Conservation (phyloP, 129 eudicot species). For the Ambrosia trifida region DNA sequence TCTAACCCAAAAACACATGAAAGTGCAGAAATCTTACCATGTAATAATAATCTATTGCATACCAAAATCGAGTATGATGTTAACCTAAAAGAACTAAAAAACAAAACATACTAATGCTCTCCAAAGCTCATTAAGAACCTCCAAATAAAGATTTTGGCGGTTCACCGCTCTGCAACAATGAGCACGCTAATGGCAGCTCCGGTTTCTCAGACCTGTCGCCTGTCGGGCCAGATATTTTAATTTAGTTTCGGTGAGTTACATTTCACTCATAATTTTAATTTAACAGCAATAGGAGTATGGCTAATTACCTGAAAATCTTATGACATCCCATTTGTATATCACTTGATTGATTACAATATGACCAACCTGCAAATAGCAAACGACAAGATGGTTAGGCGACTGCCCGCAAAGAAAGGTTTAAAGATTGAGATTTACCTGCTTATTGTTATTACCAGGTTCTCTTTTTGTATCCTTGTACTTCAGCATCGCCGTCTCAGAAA, state of each 20-base stretch:
- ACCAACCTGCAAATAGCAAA: constrained; percentile 23
- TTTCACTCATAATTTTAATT: neutral
- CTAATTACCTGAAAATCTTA: constrained; percentile 6
- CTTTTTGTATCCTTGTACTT: constrained; percentile 18
- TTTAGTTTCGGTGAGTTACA: constrained; percentile 11
- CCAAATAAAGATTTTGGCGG: neutral
- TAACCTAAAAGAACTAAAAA: neutral
- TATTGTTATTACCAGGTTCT: constrained; percentile 5
- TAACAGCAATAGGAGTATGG: neutral
- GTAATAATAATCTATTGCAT: no score
- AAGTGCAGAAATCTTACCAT: no score
- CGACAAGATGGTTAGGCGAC: constrained; percentile 4
- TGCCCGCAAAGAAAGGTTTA: neutral
- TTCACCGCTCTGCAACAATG: constrained; percentile 5
- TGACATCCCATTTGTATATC: neutral
- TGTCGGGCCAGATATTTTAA: neutral
- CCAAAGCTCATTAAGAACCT: neutral
- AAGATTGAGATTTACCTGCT: constrained; percentile 3
- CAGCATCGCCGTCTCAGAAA: constrained; percentile 23
- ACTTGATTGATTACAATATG: neutral
- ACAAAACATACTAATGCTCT: neutral
- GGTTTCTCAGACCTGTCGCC: neutral
- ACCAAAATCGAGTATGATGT: no score
- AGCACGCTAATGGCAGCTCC: constrained; percentile 3
- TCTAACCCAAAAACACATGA: no score